Evolutionary conservation across 805 yeast genomes (phyloP), one percentile per base, ranked within the genome.

Genomic region (Sungouiella blattae): DNA sequence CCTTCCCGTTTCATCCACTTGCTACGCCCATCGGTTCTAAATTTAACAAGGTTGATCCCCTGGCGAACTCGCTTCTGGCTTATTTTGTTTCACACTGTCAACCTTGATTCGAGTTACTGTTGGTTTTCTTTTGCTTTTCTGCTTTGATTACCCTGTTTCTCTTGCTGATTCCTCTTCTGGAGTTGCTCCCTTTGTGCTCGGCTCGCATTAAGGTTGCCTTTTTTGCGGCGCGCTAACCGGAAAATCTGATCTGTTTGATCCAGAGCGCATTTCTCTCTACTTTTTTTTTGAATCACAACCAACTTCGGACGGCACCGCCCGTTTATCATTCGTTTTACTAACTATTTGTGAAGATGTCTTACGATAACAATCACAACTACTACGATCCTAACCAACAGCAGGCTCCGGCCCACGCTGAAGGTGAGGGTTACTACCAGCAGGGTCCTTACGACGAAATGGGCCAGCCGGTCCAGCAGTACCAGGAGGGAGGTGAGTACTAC

Each of bases 351-450:
- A 32, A 68, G 77, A 76, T 76, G 82, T 76, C 82, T 63, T 75
- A 76, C 62, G 80, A 76, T 64, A 65, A 61, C 56, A 57, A 64
- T 55, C 64, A 64, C 46, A 67, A 75, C 49, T 69, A 70, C 57
- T 54, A 56, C 42, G 57, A 55, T 41, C 57, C 56, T 39, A 47
- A 47, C 54, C 60, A 52, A 20, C 52, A 46, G 42, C 57, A 48
- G 35, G 47, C 47, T 29, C 57, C 51, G 41, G 55, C 46, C 26
- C n/a, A n/a, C n/a, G 49, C 44, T 30, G 51, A 45, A 52, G 53
- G 44, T 55, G 41, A 32, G 41, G 49, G 59, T 37, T 64, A 62
- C 39, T 56, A 56, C 38, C 70, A 66, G 43, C 67, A 61, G 52
- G 62, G 64, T 35, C 69, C 69, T n/a, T 53, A 66, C 32, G 58